Evolutionary conservation across 2,329 filamentous ascomycete genomes (phyloP), one percentile per base, ranked within the genome.

Genomic region (Pleoardoris graminearum): DNA sequence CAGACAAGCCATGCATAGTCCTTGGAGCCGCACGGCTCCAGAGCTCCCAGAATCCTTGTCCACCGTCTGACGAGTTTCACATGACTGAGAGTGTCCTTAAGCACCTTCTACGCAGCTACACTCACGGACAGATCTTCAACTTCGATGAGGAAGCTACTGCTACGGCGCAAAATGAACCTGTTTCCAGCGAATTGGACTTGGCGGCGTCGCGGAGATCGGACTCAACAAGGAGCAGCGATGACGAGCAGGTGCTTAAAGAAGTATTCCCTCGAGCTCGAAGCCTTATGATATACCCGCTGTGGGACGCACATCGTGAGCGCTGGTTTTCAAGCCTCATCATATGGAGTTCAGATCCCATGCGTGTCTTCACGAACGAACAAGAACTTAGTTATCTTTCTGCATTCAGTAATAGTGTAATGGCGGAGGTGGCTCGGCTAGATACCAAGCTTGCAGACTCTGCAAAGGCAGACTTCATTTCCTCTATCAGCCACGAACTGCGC

Each of bases 401-500:
- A 2, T 75, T 75, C 48, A 70, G 69, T 38, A 72, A 73, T 42
- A 73, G 68, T 33, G 62, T 72, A 32, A 75, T 75, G 72, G 68
- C 68, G 7, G 73, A 74, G 39, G 65, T 75, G 3, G 67, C 70
- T 37, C 65, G 71, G 14, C 41, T 75, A 6, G 70, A 75, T 35
- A 71, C 70, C n/a, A 70, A 70, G 19, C 50, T 69, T 7, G 70
- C 71, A 14, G 71, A 74, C 43, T 61, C 65, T 42, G 81, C 82
- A 36, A 85, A 85, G 62, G 79, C 79, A 1, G 82, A 85, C 51
- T 80, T 85, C 30, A 77, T 87, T 7, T 80, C 81, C 0, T 85
- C 80, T 1, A 78, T 87, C 5, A 84, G 80, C 3, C 84, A 87
- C 60, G 84, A 87, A 62, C 69, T 87, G 12, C 76, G 84, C 4